Evolutionary conservation across 257 asterid species (phyloP), one percentile per base, ranked within the genome.

Genomic region (Dorcoceras hygrometricum): DNA sequence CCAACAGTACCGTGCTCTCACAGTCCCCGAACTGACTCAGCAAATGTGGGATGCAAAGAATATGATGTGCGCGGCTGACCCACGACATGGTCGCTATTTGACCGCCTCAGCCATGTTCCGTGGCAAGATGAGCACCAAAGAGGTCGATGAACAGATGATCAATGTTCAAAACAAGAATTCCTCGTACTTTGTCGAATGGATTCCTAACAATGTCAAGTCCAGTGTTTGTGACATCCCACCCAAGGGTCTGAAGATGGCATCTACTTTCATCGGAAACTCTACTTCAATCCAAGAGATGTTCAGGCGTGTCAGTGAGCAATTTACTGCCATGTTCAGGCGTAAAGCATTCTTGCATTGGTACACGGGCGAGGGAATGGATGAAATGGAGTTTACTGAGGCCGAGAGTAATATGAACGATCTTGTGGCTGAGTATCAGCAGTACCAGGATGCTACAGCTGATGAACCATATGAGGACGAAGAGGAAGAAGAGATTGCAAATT

Each of bases 61-160:
- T 46, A 46, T 46, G 54, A 46, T 46, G 54, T 46, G 54, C 8
- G 54, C 54, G 16, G 54, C 54, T 46, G 54, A 46, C 54, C 54
- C 54, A 46, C 54, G 54, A 7, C 54, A 46, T 46, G 54, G 54
- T 16, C 54, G 54, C 2, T 46, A 46, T 18, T 12, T 46, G 19
- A 46, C 54, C 5, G 54, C 19, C 22, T 46, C 54, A 46, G 54
- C 54, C 54, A 46, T 46, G 54, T 46, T 46, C 54, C 54, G 54
- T 46, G 54, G 54, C 8, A 46, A 46, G 22, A 46, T 46, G 54
- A 46, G 54, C 22, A 46, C 54, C 54, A 46, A 46, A 46, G 54
- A 46, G 54, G 54, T 46, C 22, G 54, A 46, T 46, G 54, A 46
- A 46, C 54, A 46, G 54, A 46, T 46, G 22, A 46, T 46, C 20